Base-by-base conservation (phyloP, 768 basidiomycete genomes). In the Sporobolomyces roseus region DNA sequence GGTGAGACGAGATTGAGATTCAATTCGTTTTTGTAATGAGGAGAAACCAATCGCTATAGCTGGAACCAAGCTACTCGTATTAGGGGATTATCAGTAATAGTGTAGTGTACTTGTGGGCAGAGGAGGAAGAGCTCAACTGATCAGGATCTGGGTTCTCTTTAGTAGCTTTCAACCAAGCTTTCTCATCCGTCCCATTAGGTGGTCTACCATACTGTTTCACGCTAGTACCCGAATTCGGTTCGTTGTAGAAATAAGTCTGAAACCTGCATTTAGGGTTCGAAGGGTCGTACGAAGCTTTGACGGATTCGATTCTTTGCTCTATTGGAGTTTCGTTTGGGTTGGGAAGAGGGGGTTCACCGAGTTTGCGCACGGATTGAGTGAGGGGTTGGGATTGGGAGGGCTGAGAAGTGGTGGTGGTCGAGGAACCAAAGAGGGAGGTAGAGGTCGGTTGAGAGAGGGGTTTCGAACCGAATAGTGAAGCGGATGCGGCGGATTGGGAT, bases 221-320 rank as follows among this genome's bases (percentile, higher is more conserved):
- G 72, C 86, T 82, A 8, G 80, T 80, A 0, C 89, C 88, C 73
- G 88, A 85, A 6, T 91, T 89, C 19, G 89, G 80, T 74, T 91
- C 92, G 77, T 93, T 92, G 73, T 93, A 93, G 70, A 85, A 85
- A 71, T 89, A 52, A 67, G 90, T 90, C 80, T 91, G 90, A 78
- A 93, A 93, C 53, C 87, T 83, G 77, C 90, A 91, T 49, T 85
- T 82, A 4, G 85, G 82, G 0, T 86, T 87, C 27, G 78, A 72
- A 27, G 89, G 81, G 75, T 87, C 85, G 89, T 90, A 93, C 5
- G 88, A 86, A 43, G 83, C 80, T 8, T 84, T 82, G 61, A 91
- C 83, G 0, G 76, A 80, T 75, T 89, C 86, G 29, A 91, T 85
- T 86, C 17, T 80, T 79, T 66, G 86, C 85, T 10, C 86, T 81